Evolutionary conservation across 805 yeast genomes (phyloP), one percentile per base, ranked within the genome.

Genomic region (Blastobotrys muscicola): DNA sequence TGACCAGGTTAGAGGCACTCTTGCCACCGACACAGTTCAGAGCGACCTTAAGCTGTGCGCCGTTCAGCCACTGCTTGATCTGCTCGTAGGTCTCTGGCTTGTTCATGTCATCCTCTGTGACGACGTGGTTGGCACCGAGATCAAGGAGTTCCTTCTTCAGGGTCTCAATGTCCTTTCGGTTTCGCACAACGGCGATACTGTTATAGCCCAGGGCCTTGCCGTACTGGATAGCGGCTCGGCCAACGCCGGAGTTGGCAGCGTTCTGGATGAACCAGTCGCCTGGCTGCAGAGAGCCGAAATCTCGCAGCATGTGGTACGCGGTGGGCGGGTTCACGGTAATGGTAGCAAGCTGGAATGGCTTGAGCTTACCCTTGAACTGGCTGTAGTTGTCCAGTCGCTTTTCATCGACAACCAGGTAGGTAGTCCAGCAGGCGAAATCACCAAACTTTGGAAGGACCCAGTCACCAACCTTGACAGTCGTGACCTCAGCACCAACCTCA

Each of bases 191-290:
- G 49, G 85, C 80, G 52, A 92, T 74, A 8, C 95, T 85, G 55
- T 86, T 85, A 58, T 80, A 64, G 1, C 95, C 95, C 60, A 82
- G 70, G 29, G 78, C 68, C 50, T 76, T 76, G 29, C 85, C 95
- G 43, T 92, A 75, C 64, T 92, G 99, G 39, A 86, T 73, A 6
- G 95, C 97, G 53, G 83, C 80, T 53, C 86, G 78, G 5, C 96
- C 95, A 8, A 92, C 99, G 26, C 92, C 94, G 5, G 95, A 85
- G 52, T 86, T 92, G 32, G 95, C 97, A 29, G 95, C 98, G 56
- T 90, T 92, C 66, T 92, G 97, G 49, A 92, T 79, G 50, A 92
- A 76, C 95, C 95, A 92, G 61, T 89, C 70, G 13, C 85, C 85
- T 1, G 77, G 74, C 46, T 68, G 61, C 55, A 82, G 64, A 44